phyloP scores from a whole-genome alignment of 257 asterid genomes.

The Galeopsis tetrahit region DNA sequence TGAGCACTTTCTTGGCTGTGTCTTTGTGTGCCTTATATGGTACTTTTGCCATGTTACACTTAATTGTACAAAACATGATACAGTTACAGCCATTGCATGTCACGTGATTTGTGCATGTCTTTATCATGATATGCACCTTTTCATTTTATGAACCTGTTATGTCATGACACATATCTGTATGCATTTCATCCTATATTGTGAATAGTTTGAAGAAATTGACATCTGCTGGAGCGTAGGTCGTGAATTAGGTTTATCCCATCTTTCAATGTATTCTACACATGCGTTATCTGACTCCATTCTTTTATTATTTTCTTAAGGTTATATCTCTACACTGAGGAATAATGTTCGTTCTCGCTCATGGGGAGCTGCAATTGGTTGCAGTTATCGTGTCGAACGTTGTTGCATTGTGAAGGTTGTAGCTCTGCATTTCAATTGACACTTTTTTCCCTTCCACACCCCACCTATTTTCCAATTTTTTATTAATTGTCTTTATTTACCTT shows the following conservation, averaged over 20 bases:
- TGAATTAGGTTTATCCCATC: constrained; percentile 16
- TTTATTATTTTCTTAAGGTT: constrained; percentile 55
- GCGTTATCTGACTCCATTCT: constrained; percentile 27
- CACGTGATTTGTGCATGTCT: constrained; percentile 25
- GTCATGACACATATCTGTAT: constrained; percentile 20
- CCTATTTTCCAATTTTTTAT: constrained; percentile 15
- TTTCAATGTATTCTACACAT: constrained; percentile 19
- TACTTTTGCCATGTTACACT: constrained; percentile 1
- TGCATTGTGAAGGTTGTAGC: constrained; percentile 76
- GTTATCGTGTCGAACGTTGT: constrained; percentile 91
- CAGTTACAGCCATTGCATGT: constrained; percentile 9
- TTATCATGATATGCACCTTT: constrained; percentile 16
- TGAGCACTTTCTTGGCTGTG: background rate
- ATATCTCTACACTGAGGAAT: constrained; percentile 88
- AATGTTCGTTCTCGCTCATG: constrained; percentile 97
- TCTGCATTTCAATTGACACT: constrained; percentile 27
- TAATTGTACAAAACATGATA: constrained; percentile 4
- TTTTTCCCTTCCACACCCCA: constrained; percentile 21
- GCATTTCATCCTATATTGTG: constrained; percentile 30
- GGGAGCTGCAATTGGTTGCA: constrained; percentile 97
- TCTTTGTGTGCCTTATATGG: constrained; percentile 1
- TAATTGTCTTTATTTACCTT: constrained; percentile 10
- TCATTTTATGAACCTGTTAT: constrained; percentile 17
- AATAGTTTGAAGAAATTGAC: constrained; percentile 2
- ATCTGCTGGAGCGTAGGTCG: constrained; percentile 18